A percentile compares a stretch with the other conserved stretches of the same genome.
phyloP scores from a whole-genome alignment of 2,329 filamentous ascomycete genomes.

The Stagonosporopsis tanaceti region DNA sequence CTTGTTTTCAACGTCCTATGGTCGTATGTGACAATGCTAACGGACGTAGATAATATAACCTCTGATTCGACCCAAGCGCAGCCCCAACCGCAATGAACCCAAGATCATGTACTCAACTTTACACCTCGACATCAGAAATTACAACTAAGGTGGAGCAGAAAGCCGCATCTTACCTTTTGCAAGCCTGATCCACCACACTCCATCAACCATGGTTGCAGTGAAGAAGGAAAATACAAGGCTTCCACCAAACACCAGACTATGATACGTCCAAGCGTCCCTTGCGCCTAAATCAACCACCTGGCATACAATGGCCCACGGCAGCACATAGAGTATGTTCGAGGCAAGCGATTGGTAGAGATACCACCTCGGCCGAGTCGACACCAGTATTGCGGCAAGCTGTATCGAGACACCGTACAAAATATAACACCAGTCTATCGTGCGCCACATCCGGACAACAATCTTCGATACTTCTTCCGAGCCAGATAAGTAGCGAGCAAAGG shows the following conservation, averaged over 20 bases:
- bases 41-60: too few relatives aligned
- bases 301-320: conserved; percentile 75
- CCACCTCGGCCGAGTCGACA: conserved; percentile 71
- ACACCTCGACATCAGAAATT: too few relatives aligned
- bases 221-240: conserved; percentile 73
- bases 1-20: too few relatives aligned
- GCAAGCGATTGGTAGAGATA: conserved; percentile 72
- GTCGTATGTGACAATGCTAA: too few relatives aligned
- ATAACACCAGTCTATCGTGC: conserved; percentile 66
- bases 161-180: too few relatives aligned
- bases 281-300: conserved; percentile 48
- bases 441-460: conserved; percentile 73
- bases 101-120: too few relatives aligned
- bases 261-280: conserved; percentile 71
- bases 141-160: too few relatives aligned
- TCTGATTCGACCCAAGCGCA: too few relatives aligned
- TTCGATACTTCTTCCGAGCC: conserved; percentile 63
- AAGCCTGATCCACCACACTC: conserved; percentile 52
- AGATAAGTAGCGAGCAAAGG: conserved; percentile 70
- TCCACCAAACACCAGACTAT: conserved; percentile 72
- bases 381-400: conserved; percentile 69
- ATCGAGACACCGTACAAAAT: conserved; percentile 72
- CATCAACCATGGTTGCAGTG: conserved; percentile 60
- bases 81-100: too few relatives aligned
- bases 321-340: conserved; percentile 72